Base-by-base conservation (phyloP, 2,329 filamentous ascomycete species). In the Xylaria sp. region DNA sequence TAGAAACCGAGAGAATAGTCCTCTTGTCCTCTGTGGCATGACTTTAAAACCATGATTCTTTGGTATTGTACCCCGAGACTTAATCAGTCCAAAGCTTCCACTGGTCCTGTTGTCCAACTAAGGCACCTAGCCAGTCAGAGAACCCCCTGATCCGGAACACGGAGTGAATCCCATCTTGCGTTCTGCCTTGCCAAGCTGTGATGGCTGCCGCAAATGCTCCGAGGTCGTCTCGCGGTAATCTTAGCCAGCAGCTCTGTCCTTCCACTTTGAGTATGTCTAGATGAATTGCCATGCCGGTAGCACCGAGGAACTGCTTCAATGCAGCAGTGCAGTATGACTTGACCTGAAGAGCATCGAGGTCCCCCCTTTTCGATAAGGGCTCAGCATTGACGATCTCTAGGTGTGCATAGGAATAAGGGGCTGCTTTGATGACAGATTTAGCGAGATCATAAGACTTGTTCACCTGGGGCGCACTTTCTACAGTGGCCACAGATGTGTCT, bases 211-310 rank as follows among this genome's bases (percentile, higher is more conserved):
- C 82, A 63, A 93, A 86, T 0, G 85, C 83, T 1, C 81, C 82
- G 7, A 90, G 79, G 73, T 93, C 90, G 65, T 85, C 83, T 4
- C 85, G 81, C 4, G 90, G 89, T 8, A 93, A 78, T 19, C 92
- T 84, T 58, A 93, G 78, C 89, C 90, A 93, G 64, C 86, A 86
- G 56, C 88, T 82, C 5, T 75, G 74, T 1, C 81, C 83, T 2
- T 87, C 80, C 0, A 90, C 81, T 72, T 89, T 88, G 39, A 95
- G 84, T 21, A 94, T 88, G 75, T 95, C 93, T 64, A 94, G 76
- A 0, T 89, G 81, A 3, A 94, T 89, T 11, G 88, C 88, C 1
- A 85, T 81, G 11, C 93, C 93, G 0, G 88, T 89, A 19, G 88
- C 80, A 21, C 93, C 93, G 1, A 95, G 86, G 74, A 92, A 94